A percentile compares a stretch with the other conserved stretches of the same genome.
Evolutionary conservation across 192 early-diverging fungal species (phyloP).

Genomic region (Funneliformis geosporum): DNA sequence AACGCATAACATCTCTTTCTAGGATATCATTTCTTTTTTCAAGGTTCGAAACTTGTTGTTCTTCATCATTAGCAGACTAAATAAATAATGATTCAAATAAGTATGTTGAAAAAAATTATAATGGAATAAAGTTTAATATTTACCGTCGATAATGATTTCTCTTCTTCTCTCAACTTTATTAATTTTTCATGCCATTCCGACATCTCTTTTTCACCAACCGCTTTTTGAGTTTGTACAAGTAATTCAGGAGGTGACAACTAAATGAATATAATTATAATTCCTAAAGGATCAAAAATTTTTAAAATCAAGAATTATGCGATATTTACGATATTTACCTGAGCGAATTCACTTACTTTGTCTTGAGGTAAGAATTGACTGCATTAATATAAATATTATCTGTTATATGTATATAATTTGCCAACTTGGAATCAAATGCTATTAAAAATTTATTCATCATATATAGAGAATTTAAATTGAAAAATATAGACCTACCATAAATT

Average conservation of each 20-base stretch:
- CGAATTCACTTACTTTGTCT: constrained; percentile 92
- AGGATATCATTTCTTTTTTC: constrained; percentile 68
- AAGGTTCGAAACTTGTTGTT: constrained; percentile 60
- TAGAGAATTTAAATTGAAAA: neutral
- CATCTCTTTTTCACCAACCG: constrained; percentile 73
- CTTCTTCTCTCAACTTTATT: constrained; percentile 53
- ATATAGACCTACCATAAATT: constrained; percentile 78
- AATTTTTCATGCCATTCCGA: constrained; percentile 68
- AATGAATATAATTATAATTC: neutral
- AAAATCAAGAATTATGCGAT: neutral
- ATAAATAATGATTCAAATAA: neutral
- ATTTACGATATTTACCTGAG: constrained; percentile 54
- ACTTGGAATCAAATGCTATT: too few relatives aligned
- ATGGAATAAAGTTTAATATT: neutral
- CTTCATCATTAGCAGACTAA: constrained; percentile 44
- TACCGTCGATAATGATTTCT: constrained; percentile 52
- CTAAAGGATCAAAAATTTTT: neutral
- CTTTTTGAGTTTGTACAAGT: constrained; percentile 81
- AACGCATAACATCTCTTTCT: constrained; percentile 75
- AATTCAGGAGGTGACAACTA: constrained; percentile 78
- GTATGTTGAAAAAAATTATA: neutral
- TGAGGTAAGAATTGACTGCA: constrained; percentile 93
- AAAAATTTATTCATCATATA: neutral
- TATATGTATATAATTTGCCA: too few relatives aligned
- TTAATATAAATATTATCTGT: too few relatives aligned